Base-by-base conservation (phyloP, 2,329 filamentous ascomycete genomes). In the Cladophialophora carrionii region DNA sequence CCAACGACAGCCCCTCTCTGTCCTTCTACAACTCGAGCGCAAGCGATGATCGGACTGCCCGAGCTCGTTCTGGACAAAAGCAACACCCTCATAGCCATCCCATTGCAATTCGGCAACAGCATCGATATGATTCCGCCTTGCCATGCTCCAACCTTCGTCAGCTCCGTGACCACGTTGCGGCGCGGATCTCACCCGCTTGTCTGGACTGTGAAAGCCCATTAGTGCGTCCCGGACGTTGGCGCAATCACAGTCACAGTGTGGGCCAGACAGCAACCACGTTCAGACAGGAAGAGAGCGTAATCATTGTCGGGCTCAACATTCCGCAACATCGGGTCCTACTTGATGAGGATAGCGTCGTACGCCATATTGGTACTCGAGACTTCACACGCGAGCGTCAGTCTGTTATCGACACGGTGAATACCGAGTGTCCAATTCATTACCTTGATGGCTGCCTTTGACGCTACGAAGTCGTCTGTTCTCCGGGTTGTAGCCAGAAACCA, bases 101-200 rank as follows among this genome's bases (percentile, higher is more conserved):
- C 57, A 41, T 46, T 61, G 10, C 32, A 46, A 12, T 26, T 41
- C 5, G 67, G 67, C 34, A 69, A 34, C 7, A 20, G 26, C 20
- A 69, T 32, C 12, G 22, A 20, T n/a, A 54, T 32, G 57, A 67
- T 59, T 3, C 66, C 68, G 12, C 68, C 68, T 29, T 20, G 61
- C 66, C 66, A 70, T 57, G 68, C 63, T 7, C 66, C 66, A 34
- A 70, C 57, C 61, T 68, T 66, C 61, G 58, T 55, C 55, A 70
- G 29, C 46, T 68, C 68, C 37, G 54, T 68, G 7, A 70, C 68
- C 12, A 70, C 51, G 49, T 70, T 70, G 24, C 64, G 61, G 54
- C 68, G 64, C 7, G 66, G 14, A 70, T 61, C 67, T 68, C 56
- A 67, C 64, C 12, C 63, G 54, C 60, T 70, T 70, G 56, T 70